Evolutionary conservation across 106 monocot species (phyloP), one percentile per base, ranked within the genome.

Genomic region (Hemerocallis citrina): DNA sequence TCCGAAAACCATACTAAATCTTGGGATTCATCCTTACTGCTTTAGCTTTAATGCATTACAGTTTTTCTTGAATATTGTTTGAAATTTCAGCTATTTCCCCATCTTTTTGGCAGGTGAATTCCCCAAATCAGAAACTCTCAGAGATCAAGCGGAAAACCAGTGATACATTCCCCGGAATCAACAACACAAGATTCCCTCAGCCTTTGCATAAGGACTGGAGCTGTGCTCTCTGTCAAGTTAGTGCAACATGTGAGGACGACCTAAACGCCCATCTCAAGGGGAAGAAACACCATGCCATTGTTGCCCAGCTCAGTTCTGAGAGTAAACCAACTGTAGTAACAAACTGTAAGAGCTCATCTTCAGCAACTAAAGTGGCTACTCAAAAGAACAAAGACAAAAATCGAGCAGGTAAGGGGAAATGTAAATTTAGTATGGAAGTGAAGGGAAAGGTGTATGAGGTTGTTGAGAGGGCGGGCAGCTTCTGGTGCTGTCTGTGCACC

Each of bases 211-310:
- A 39, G 20, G 35, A 50, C 3, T 34, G 62, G 46, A 47, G 47
- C 35, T 64, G 76, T 61, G 55, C 56, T 14, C 47, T 81, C 9
- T 81, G 81, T 46, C 61, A 63, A 20, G 70, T 75, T 42, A 71
- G 46, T 20, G 37, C 57, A 5, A 75, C 55, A 7, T 35, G 63
- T 29, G 60, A 76, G 50, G 34, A 50, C 19, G 57, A 33, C 29
- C 24, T 72, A 25, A 54, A 67, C 39, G 62, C 57, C 1, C 76
- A 81, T 62, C 61, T 76, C 23, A 3, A 48, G 16, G 81, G 76
- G 15, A 76, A 68, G 72, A 72, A 44, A 23, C 81, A 81, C 35
- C 46, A 52, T 63, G 58, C 23, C 40, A 66, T 12, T 2, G 44
- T 44, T 44, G 5, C 44, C 16, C 9, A 44, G 16, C 44, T 44